Evolutionary conservation across 2,329 filamentous ascomycete species (phyloP).

Genomic region (Sphaerulina musiva): DNA sequence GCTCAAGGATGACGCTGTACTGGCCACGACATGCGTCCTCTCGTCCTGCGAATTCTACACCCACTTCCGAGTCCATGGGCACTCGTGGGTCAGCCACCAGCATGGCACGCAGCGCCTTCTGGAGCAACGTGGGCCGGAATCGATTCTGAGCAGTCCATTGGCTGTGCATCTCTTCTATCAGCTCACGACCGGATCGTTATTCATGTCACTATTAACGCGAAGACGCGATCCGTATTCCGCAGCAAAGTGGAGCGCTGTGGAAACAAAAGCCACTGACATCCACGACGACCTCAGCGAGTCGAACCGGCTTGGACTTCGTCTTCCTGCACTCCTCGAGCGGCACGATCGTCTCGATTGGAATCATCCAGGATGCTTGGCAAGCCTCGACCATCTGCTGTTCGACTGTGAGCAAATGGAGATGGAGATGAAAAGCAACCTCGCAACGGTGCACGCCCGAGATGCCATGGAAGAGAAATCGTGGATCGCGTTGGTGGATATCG

Average conservation of each 20-base stretch:
- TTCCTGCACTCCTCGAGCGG: conserved; percentile 20
- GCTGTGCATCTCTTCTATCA: conserved; percentile 25
- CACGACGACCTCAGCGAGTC: conserved; percentile 12
- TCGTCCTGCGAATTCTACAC: conserved; percentile 27
- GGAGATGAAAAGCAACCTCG: conserved; percentile 9
- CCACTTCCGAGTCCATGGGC: conserved; percentile 22
- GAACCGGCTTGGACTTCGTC: conserved; percentile 15
- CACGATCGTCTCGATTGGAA: conserved; percentile 17
- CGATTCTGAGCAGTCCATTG: conserved; percentile 19
- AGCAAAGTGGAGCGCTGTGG: conserved; percentile 20
- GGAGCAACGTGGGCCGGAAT: conserved; percentile 22
- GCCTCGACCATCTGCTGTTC: conserved; percentile 18
- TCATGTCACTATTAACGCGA: conserved; percentile 23
- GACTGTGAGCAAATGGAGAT: conserved; percentile 17
- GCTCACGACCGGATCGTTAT: conserved; percentile 20
- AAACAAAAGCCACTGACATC: background rate
- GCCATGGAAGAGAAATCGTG: conserved; percentile 4
- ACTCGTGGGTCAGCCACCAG: conserved; percentile 25
- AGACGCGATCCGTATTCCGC: conserved; percentile 21
- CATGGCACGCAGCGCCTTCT: conserved; percentile 24
- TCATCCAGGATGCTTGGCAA: conserved; percentile 1
- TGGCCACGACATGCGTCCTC: conserved; percentile 25
- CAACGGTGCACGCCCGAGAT: background rate
- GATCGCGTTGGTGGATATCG: conserved; percentile 18
- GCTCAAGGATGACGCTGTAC: conserved; percentile 21